These are phyloP conservation scores for Solanum clarkiae DNA, from an alignment of 257 asterid species.

Conservation along the genomic window DNA sequence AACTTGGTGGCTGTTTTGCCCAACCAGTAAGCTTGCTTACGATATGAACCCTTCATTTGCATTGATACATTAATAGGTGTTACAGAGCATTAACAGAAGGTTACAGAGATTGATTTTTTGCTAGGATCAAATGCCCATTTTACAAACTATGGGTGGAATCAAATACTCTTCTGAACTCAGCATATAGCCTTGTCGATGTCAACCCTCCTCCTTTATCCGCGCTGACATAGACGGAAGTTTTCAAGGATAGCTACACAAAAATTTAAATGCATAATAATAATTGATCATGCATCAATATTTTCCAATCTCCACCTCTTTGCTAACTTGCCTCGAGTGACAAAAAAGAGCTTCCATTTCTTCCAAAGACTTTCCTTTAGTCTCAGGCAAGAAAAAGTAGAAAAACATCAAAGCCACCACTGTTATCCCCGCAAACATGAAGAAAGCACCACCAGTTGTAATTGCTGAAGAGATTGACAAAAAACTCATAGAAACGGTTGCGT, in stretches of 20 bases:
- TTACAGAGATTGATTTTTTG: too few species aligned
- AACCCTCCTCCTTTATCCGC: neutral
- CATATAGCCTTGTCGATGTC: too few species aligned
- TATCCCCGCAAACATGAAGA: conserved; percentile 34
- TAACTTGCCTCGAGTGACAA: neutral
- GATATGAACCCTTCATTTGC: too few species aligned
- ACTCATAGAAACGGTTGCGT: conserved; percentile 59
- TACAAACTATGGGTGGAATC: too few species aligned
- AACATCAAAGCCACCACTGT: conserved; percentile 46
- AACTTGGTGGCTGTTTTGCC: too few species aligned
- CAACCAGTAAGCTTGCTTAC: too few species aligned
- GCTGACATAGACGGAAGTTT: neutral
- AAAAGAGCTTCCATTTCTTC: conserved; percentile 67
- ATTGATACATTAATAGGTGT: too few species aligned
- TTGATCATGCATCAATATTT: neutral
- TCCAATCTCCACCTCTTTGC: neutral
- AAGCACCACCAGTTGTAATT: conserved; percentile 54
- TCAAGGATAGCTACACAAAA: neutral
- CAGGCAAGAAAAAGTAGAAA: conserved; percentile 48
- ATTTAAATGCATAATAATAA: neutral
- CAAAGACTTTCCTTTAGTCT: conserved; percentile 54
- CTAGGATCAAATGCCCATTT: too few species aligned
- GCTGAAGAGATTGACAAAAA: conserved; percentile 43
- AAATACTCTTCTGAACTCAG: too few species aligned
- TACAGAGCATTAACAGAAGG: too few species aligned